Conservation (phyloP, 257 asterid species). For the Petunia axillaris region DNA sequence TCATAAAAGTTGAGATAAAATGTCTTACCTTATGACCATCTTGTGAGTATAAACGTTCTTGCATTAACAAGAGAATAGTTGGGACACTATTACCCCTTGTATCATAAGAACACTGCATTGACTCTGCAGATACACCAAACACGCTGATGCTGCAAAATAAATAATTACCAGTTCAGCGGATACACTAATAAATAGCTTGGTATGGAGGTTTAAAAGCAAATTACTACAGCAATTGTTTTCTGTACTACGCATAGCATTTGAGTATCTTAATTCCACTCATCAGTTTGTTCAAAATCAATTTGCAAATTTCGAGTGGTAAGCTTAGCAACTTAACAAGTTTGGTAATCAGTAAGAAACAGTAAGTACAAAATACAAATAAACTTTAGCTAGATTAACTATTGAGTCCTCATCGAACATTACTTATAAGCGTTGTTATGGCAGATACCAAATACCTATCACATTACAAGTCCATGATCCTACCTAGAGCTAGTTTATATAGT, state of each 20-base stretch:
- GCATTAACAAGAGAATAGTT: constrained; percentile 85
- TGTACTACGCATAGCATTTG: background rate
- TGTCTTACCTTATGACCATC: constrained; percentile 75
- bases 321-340: background rate
- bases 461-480: background rate
- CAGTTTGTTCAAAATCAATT: background rate
- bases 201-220: background rate
- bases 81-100: constrained; percentile 96
- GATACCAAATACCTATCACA: background rate
- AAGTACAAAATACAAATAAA: background rate
- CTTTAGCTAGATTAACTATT: background rate
- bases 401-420: background rate
- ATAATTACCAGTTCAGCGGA: constrained; percentile 19
- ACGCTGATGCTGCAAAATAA: constrained; percentile 72
- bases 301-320: background rate
- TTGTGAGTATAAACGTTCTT: constrained; percentile 75
- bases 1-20: background rate
- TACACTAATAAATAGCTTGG: background rate
- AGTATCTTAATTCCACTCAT: background rate
- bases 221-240: background rate
- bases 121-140: constrained; percentile 94
- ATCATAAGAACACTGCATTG: constrained; percentile 97
- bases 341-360: background rate
- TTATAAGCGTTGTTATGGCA: background rate
- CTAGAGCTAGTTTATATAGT: background rate